Percentiles rank a stretch among this genome's conserved stretches.
Evolutionary conservation across 2,329 filamentous ascomycete genomes (phyloP).

Genomic region (Sarocladium kiliense): DNA sequence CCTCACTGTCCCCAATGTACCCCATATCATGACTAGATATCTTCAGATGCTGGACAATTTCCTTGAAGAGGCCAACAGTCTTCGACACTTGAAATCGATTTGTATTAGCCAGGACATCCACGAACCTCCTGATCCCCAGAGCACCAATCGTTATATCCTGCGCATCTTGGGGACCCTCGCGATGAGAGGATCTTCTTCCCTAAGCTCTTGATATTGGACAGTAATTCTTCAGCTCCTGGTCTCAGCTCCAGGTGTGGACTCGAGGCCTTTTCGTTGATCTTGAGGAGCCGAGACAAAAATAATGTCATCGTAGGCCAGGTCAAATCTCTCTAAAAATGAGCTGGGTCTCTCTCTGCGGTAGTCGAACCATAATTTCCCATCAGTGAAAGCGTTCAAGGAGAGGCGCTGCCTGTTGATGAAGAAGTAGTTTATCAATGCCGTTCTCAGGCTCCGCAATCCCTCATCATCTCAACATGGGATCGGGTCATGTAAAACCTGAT

Average conservation of each 20-base stretch:
- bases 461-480: too few species aligned
- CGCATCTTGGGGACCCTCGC: slow-evolving; percentile 42
- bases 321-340: slow-evolving; percentile 19
- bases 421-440: too few species aligned
- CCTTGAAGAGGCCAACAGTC: slow-evolving; percentile 20
- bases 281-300: slow-evolving; percentile 16
- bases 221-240: slow-evolving; percentile 27
- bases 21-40: slow-evolving; percentile 20
- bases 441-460: too few species aligned
- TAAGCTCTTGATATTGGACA: slow-evolving; percentile 24
- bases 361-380: slow-evolving; percentile 37
- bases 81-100: slow-evolving; percentile 24
- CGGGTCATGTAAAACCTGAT: too few species aligned
- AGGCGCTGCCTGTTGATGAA: too few species aligned
- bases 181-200: slow-evolving; percentile 36
- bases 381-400: slow-evolving; percentile 31
- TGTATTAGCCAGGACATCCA: slow-evolving; percentile 26
- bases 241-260: slow-evolving; percentile 27
- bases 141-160: slow-evolving; percentile 36
- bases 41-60: slow-evolving; percentile 20
- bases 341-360: slow-evolving; percentile 36
- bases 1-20: slow-evolving; percentile 23
- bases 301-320: background rate
- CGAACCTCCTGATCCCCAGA: slow-evolving; percentile 17
- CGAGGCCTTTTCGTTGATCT: slow-evolving; percentile 25